Base-by-base conservation (phyloP, 202 grass and related monocot genomes). In the Carex arenaria region DNA sequence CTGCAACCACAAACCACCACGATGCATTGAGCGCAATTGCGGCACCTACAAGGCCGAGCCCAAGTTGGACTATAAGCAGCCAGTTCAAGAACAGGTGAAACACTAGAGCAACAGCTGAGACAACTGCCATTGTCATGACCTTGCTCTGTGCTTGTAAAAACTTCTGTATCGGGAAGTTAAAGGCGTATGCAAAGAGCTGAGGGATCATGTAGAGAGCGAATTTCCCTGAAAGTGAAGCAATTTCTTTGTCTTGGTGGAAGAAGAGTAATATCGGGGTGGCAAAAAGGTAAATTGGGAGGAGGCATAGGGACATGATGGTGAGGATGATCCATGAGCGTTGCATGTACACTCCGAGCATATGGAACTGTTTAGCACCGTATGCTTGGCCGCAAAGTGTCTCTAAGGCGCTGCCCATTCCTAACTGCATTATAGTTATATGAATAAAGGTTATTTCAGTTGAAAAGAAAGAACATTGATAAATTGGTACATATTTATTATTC, bases 161-260 rank as follows among this genome's bases (percentile, higher is more conserved):
- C 82, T 97, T 93, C 55, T 93, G 82, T 61, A 94, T 90, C 2
- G 91, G 91, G 80, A 97, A 94, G 65, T 97, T 97, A 32, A 87
- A 34, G 0, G 68, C 85, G 70, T 94, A 92, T 1, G 88, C 90
- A 68, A 97, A 97, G 14, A 94, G 83, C 86, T 97, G 91, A 0
- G 91, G 94, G 74, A 94, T 87, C 94, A 97, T 97, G 83, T 94
- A 97, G 11, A 87, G 65, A 28, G 91, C 42, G 34, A 97, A 78
- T 2, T 42, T 61, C 0, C 94, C 88, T 11, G 91, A 86, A 1
- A 92, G 47, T 3, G 17, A 42, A 0, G 91, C 90, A 79, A 97
- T 97, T 18, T 90, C 80, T n/a, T 56, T 80, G 71, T 97, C 83
- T 82, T 97, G 94, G 60, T 67, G 47, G 85, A 97, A 90, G 71